Evolutionary conservation across 2,329 filamentous ascomycete genomes (phyloP).

Genomic region (Colletotrichum destructivum): DNA sequence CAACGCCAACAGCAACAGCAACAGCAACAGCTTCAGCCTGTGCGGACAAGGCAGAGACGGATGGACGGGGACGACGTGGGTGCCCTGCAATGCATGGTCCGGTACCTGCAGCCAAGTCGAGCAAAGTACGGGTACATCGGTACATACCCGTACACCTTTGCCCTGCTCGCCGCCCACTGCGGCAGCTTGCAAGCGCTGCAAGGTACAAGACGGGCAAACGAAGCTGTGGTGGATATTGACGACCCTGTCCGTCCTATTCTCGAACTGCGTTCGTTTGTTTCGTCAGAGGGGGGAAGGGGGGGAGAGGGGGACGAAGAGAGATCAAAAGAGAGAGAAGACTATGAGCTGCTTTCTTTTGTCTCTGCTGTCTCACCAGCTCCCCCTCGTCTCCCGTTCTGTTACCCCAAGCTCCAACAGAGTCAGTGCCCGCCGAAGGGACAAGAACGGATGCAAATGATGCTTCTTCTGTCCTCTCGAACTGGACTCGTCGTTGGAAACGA

Average conservation of each 20-base stretch:
- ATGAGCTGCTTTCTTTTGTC: not conserved
- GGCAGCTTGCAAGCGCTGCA: conserved; percentile 22
- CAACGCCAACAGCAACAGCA: too few species aligned
- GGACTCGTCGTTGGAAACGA: not conserved
- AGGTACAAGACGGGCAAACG: conserved; percentile 32
- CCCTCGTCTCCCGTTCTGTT: not conserved
- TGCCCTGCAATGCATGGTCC: not conserved
- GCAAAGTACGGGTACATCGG: not conserved
- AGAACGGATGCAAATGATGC: not conserved
- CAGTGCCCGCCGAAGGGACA: not conserved
- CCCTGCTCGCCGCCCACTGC: conserved; percentile 6
- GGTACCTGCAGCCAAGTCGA: conserved; percentile 15
- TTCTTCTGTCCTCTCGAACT: not conserved
- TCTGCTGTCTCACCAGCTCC: not conserved
- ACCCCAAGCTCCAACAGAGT: not conserved
- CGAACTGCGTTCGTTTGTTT: not conserved
- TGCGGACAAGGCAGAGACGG: not conserved
- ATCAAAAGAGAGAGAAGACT: not conserved
- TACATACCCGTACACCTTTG: too few species aligned
- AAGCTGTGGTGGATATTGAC: conserved; percentile 30
- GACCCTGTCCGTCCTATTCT: not conserved
- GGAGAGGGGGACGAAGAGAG: not conserved
- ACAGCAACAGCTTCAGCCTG: too few species aligned
- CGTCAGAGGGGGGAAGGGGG: not conserved
- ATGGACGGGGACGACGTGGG: conserved; percentile 5